These are phyloP conservation scores for Hyaloscypha hepaticicola DNA, from an alignment of 495 filamentous ascomycete species.

Conservation along the genomic window DNA sequence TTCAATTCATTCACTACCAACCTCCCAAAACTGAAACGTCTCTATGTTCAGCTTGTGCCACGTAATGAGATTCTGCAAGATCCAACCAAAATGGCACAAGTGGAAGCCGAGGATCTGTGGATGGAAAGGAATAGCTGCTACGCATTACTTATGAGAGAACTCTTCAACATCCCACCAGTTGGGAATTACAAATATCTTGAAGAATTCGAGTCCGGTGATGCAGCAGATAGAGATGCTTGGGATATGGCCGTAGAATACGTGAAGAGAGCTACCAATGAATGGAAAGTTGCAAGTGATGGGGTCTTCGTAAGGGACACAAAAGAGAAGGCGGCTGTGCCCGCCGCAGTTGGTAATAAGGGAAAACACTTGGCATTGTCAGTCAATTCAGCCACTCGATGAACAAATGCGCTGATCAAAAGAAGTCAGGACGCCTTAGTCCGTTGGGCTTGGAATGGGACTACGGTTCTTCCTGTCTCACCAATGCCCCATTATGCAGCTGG, in stretches of 20 bases:
- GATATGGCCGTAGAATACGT: conserved; percentile 42
- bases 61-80: conserved; percentile 38
- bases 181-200: conserved; percentile 40
- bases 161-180: conserved; percentile 30
- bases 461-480: conserved; percentile 26
- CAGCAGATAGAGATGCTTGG: conserved; percentile 44
- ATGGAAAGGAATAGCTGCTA: conserved; percentile 47
- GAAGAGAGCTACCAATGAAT: conserved; percentile 33
- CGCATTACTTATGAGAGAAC: conserved; percentile 38
- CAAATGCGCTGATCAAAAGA: conserved; percentile 1
- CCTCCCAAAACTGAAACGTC: conserved; percentile 40
- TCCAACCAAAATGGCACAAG: conserved; percentile 37
- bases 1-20: conserved; percentile 36
- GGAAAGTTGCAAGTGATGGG: conserved; percentile 42
- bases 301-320: conserved; percentile 36
- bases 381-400: conserved; percentile 2
- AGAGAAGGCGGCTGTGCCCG: conserved; percentile 9
- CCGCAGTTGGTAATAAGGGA: conserved; percentile 28
- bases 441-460: conserved; percentile 29
- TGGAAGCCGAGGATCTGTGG: conserved; percentile 42
- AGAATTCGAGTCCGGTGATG: conserved; percentile 46
- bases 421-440: conserved; percentile 25
- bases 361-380: conserved; percentile 32
- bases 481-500: background rate
- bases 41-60: conserved; percentile 47